Evolutionary conservation across 1,284 basidiomycete species (phyloP), one percentile per base, ranked within the genome.

Genomic region (Fomitopsis pinicola): DNA sequence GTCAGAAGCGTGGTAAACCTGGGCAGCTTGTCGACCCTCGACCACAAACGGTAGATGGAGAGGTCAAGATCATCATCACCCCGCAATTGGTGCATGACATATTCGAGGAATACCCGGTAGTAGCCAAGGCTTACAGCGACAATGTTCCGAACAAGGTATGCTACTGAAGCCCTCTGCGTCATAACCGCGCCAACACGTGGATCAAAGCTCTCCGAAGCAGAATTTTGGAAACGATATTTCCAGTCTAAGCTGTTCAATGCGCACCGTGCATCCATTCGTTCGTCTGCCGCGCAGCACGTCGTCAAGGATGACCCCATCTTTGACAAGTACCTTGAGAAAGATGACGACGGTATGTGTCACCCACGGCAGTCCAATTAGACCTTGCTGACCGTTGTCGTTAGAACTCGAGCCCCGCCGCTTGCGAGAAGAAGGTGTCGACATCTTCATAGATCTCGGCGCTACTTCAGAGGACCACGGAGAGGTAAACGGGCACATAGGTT

Each of bases 201-300:
- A 44, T 12, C 48, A 35, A 53, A 96, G 91, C 82, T 98, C 50
- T 86, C 87, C 35, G 94, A 98, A 74, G 88, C 85, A 61, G 88
- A 94, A 64, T 99, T 99, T 72, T 99, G 97, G 97, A 89, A 86
- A 66, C 86, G 97, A 42, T 99, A 98, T 77, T 98, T 99, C 73
- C 90, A 94, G 68, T 96, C 93, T 10, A 94, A 92, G 69, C 80
- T 99, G 9, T 98, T 97, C 81, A 94, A 98, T 71, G 88, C 92
- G 1, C 93, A 98, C 74, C 87, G 95, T 42, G 96, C 97, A 1
- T 95, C 92, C 33, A 94, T 95, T 62, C 87, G 96, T 48, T 93
- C 91, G 7, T 88, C 91, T 1, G 92, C 89, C 15, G 80, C 88
- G 8, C 91, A 94, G 69, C 89, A 94, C 69, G 88, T 94, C 15